phyloP scores from a whole-genome alignment of 129 eudicot genomes.

The Solidago caesia region DNA sequence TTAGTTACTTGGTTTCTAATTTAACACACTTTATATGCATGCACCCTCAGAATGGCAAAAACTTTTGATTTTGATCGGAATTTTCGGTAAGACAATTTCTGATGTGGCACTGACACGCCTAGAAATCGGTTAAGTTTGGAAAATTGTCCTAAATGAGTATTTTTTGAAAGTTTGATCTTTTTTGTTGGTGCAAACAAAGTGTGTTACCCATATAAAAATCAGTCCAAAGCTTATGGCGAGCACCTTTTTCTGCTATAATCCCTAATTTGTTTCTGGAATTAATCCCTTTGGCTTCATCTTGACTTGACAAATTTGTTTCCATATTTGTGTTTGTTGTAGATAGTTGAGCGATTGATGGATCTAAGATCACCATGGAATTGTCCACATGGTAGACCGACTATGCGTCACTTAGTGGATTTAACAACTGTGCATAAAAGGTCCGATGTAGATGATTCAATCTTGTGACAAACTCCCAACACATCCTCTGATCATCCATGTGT shows the following conservation, averaged over 20 bases:
- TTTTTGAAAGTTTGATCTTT: too few relatives aligned
- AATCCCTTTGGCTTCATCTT: not conserved
- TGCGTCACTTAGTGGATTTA: conserved; percentile 95
- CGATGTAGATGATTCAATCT: conserved; percentile 34
- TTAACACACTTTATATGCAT: not conserved
- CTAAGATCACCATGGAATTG: conserved; percentile 99
- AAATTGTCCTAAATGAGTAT: too few relatives aligned
- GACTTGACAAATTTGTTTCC: not conserved
- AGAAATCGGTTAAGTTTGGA: too few relatives aligned
- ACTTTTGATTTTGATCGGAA: not conserved
- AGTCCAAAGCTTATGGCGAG: too few relatives aligned
- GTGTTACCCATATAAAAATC: too few relatives aligned
- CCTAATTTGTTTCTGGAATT: not conserved
- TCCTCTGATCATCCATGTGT: not conserved
- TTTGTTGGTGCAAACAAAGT: too few relatives aligned
- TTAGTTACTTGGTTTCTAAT: not conserved
- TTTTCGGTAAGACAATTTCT: too few relatives aligned
- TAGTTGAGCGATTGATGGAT: conserved; percentile 63
- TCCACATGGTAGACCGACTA: conserved; percentile 98
- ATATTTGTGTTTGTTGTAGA: conserved; percentile 43
- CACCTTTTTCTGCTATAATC: too few relatives aligned
- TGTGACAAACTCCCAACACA: conserved; percentile 3
- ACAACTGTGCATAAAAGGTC: conserved; percentile 35
- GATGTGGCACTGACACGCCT: too few relatives aligned
- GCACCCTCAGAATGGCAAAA: not conserved